A percentile compares a stretch with the other conserved stretches of the same genome.
Conservation (phyloP, 208 protist species). For the Endotrypanum monterogeii region DNA sequence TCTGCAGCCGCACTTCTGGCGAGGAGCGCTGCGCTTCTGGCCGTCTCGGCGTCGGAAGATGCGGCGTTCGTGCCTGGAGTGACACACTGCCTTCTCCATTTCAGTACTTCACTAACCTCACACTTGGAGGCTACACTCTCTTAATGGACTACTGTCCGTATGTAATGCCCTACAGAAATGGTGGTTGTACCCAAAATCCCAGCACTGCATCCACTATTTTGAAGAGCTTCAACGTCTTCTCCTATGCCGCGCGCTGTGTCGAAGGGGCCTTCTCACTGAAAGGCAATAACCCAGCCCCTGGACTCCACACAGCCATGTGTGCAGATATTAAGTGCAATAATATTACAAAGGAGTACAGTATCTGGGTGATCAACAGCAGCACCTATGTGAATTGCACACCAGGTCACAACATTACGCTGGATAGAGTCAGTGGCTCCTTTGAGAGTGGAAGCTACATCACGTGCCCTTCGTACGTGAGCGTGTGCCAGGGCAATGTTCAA, state of each 20-base stretch:
- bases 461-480: background rate
- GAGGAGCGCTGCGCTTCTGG: background rate
- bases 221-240: background rate
- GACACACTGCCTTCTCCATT: background rate
- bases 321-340: no score
- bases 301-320: no score
- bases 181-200: background rate
- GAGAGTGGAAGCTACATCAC: background rate
- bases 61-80: background rate
- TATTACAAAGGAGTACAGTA: no score
- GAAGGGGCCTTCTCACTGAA: background rate
- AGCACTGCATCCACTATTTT: no score
- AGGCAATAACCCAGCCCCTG: no score
- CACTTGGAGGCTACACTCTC: background rate
- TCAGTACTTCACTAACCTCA: background rate
- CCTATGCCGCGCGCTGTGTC: background rate
- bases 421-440: background rate
- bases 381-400: background rate
- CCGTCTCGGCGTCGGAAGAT: background rate
- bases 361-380: background rate
- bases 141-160: background rate
- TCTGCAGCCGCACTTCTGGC: conserved; percentile 20
- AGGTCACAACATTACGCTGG: background rate
- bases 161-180: background rate
- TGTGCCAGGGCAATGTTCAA: background rate